These are phyloP conservation scores for Capsicum pubescens DNA, from an alignment of 257 asterid species.

Conservation along the genomic window DNA sequence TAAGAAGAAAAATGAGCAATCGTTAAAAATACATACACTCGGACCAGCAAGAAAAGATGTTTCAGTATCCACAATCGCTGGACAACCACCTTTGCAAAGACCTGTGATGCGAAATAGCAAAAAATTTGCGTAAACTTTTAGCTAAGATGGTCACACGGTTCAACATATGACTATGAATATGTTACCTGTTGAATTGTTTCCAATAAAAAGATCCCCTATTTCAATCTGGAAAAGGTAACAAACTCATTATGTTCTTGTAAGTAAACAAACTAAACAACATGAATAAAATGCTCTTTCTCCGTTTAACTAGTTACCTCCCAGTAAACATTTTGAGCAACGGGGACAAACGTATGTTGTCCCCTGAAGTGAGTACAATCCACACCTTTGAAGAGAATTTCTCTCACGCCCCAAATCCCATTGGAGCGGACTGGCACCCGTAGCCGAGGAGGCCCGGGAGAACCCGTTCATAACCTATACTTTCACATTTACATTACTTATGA, in stretches of 20 bases:
- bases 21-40: slow-evolving; percentile 36
- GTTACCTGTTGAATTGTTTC: slow-evolving; percentile 42
- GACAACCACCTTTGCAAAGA: slow-evolving; percentile 44
- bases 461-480: no score
- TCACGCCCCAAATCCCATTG: no score
- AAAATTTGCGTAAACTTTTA: background rate
- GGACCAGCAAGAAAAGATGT: slow-evolving; percentile 55
- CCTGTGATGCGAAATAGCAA: slow-evolving; percentile 29
- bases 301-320: slow-evolving; percentile 41
- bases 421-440: no score
- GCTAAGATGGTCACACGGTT: background rate
- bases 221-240: slow-evolving; percentile 34
- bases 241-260: background rate
- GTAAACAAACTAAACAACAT: background rate
- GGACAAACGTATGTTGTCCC: slow-evolving; percentile 40
- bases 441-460: no score
- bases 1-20: slow-evolving; percentile 5
- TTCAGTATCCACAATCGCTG: slow-evolving; percentile 53
- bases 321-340: slow-evolving; percentile 40
- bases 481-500: no score
- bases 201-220: slow-evolving; percentile 43
- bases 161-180: background rate
- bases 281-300: background rate
- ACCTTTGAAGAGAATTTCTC: slow-evolving; percentile 46
- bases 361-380: slow-evolving; percentile 43